Evolutionary conservation across 768 basidiomycete species (phyloP), one percentile per base, ranked within the genome.

Genomic region (Pisolithus marmoratus): DNA sequence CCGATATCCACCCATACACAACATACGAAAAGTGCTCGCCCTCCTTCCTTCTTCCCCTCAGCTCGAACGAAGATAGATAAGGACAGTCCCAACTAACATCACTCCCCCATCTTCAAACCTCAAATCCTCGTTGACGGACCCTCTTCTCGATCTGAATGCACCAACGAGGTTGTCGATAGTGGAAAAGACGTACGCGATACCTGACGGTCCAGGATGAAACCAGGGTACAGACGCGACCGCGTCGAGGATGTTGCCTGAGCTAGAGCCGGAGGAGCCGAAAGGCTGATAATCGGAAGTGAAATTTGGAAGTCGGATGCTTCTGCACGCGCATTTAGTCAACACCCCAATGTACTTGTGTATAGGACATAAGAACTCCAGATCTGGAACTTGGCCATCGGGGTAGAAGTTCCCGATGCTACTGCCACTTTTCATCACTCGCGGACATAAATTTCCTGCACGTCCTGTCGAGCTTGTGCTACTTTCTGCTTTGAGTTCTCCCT

Each of bases 181-280:
- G 19, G 79, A 81, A 0, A 74, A 62, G 2, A 84, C 74, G 68
- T 79, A 83, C 63, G 81, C 87, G 52, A 91, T 82, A 2, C 87
- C 82, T 0, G 75, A 79, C 22, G 94, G 58, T 20, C 94, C 94
- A 38, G 96, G 60, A 46, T 94, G 64, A 75, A 89, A 94, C 84
- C 87, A 94, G 0, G 94, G 94, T 2, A 97, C 80, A 9, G 89
- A 91, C 2, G 90, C 91, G 38, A 96, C 62, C 3, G 90, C 94
- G 20, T 76, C 83, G 52, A 94, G 52, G 9, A 24, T 24, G 24
- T 26, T 26, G 23, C 40, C 40, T 0, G 82, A 76, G 5, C 78
- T 74, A 5, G 64, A 53, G 23, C 63, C 54, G 34, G 65, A 59
- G 57, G 70, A 78, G 23, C 29, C 49, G 17, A 36, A 14, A 4